phyloP scores from a whole-genome alignment of 768 basidiomycete species.

The Strobilomyces echinocephalus region DNA sequence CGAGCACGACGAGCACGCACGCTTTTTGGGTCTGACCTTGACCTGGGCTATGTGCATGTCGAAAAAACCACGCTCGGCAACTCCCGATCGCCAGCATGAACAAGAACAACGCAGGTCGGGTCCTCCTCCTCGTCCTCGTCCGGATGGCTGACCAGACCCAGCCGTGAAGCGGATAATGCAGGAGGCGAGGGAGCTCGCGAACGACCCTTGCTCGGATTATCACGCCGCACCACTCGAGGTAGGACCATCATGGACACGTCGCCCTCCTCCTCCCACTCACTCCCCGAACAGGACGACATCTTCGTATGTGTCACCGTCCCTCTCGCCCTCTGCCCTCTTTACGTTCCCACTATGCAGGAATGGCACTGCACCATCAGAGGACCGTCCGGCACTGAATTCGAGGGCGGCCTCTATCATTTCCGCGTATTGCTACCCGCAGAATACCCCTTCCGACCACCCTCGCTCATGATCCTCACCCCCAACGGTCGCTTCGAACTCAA shows the following conservation, averaged over 20 bases:
- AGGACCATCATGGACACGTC: slow-evolving; percentile 6
- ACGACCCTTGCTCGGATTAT: slow-evolving; percentile 84
- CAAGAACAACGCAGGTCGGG: slow-evolving; percentile 84
- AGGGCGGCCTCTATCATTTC: slow-evolving; percentile 95
- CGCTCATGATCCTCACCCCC: slow-evolving; percentile 93
- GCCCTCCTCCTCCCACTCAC: slow-evolving; percentile 7
- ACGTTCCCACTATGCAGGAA: slow-evolving; percentile 41
- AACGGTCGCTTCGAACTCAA: slow-evolving; percentile 96
- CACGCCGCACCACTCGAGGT: slow-evolving; percentile 77
- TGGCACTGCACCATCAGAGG: slow-evolving; percentile 99
- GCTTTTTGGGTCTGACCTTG: slow-evolving; percentile 74
- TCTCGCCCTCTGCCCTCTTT: slow-evolving; percentile 17
- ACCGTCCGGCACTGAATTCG: slow-evolving; percentile 81
- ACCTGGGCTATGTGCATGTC: slow-evolving; percentile 74
- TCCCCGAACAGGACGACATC: slow-evolving; percentile 65
- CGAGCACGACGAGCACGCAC: slow-evolving; percentile 35
- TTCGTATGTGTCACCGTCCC: slow-evolving; percentile 51
- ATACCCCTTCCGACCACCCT: slow-evolving; percentile 95
- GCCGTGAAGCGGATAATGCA: slow-evolving; percentile 97
- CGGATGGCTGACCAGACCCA: slow-evolving; percentile 20
- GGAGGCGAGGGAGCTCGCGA: slow-evolving; percentile 84
- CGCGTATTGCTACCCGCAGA: slow-evolving; percentile 85
- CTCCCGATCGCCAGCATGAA: slow-evolving; percentile 44
- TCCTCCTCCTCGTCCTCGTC: neutral
- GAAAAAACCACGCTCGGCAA: slow-evolving; percentile 3